Evolutionary conservation across 163 green algal species (phyloP).

Genomic region (Chloroidium sp.): DNA sequence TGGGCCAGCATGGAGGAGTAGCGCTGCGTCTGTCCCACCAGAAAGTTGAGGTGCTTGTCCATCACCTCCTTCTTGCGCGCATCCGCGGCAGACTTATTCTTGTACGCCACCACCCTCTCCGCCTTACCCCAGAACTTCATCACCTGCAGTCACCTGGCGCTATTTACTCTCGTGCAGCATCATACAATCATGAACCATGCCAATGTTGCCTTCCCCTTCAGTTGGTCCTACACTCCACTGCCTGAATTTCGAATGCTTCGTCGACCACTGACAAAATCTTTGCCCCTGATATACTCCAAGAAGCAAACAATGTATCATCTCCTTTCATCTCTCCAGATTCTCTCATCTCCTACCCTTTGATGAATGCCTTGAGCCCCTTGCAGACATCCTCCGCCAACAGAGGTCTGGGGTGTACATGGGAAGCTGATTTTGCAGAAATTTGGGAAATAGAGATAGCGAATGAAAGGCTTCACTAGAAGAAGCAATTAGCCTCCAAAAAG

Average conservation of each 20-base stretch:
- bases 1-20: slow-evolving; percentile 63
- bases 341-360: neutral
- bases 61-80: slow-evolving; percentile 76
- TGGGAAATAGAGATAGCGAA: neutral
- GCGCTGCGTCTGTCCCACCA: slow-evolving; percentile 92
- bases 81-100: slow-evolving; percentile 67
- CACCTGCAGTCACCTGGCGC: slow-evolving; percentile 40
- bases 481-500: neutral
- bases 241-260: too few relatives aligned
- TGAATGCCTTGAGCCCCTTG: neutral
- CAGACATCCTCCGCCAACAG: neutral
- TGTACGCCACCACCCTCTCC: slow-evolving; percentile 73
- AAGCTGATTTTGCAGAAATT: neutral
- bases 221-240: too few relatives aligned
- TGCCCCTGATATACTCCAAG: too few relatives aligned
- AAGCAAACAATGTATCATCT: too few relatives aligned
- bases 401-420: neutral
- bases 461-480: neutral
- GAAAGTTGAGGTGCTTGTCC: slow-evolving; percentile 88
- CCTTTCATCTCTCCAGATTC: neutral
- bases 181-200: too few relatives aligned
- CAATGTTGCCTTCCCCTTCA: too few relatives aligned
- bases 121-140: slow-evolving; percentile 85
- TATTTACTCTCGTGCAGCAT: neutral
- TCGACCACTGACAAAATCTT: too few relatives aligned